Evolutionary conservation across 2,329 filamentous ascomycete genomes (phyloP).

Genomic region (Laburnicola sp.): DNA sequence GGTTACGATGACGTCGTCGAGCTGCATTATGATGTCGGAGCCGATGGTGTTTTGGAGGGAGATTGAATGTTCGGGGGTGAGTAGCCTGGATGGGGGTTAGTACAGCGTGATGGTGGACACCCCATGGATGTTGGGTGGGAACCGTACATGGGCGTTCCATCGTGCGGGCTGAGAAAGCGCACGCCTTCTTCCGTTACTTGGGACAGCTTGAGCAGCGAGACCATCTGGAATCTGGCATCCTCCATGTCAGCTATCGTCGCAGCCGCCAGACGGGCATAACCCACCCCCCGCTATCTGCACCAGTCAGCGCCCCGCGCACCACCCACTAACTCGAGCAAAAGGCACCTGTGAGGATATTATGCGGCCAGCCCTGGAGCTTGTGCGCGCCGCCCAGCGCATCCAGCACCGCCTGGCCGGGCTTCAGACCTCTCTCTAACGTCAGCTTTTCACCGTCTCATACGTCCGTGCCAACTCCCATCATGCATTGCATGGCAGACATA

Average conservation of each 20-base stretch:
- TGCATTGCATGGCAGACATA: slow-evolving; percentile 22
- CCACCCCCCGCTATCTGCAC: slow-evolving; percentile 52
- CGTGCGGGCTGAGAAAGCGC: slow-evolving; percentile 92
- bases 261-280: slow-evolving; percentile 29
- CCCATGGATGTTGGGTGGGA: neutral
- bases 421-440: slow-evolving; percentile 64
- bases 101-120: neutral
- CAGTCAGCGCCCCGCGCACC: slow-evolving; percentile 26
- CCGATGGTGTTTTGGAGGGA: slow-evolving; percentile 95
- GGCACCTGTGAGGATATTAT: slow-evolving; percentile 82
- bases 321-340: slow-evolving; percentile 3
- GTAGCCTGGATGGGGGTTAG: slow-evolving; percentile 57
- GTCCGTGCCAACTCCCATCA: too few species aligned
- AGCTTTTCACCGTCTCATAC: slow-evolving; percentile 11
- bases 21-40: slow-evolving; percentile 98
- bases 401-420: slow-evolving; percentile 87
- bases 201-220: slow-evolving; percentile 89
- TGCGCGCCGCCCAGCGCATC: slow-evolving; percentile 90
- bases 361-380: slow-evolving; percentile 89
- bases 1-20: slow-evolving; percentile 96
- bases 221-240: slow-evolving; percentile 87
- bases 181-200: slow-evolving; percentile 96
- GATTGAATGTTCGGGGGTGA: slow-evolving; percentile 97
- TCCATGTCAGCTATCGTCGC: slow-evolving; percentile 15
- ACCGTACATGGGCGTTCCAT: slow-evolving; percentile 80